Evolutionary conservation across 2,329 filamentous ascomycete genomes (phyloP), one percentile per base, ranked within the genome.

Genomic region (Epichloe gansuensis): DNA sequence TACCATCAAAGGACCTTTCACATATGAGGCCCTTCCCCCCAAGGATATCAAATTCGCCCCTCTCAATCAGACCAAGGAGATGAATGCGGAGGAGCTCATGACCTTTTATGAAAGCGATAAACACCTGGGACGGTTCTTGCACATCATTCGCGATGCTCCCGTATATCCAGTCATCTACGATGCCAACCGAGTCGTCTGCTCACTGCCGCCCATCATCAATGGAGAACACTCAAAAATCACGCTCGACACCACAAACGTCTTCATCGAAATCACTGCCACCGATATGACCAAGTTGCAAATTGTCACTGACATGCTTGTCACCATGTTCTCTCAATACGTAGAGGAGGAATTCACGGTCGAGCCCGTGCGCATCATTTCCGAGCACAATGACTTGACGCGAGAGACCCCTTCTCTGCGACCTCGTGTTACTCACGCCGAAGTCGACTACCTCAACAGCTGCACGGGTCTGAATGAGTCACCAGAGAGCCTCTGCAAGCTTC

Each of bases 161-260:
- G 85, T 95, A 43, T 98, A 98, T 68, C 93, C 93, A 23, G 89
- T 95, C 63, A 95, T 98, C 64, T 91, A 89, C 68, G 93, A 98
- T 67, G 80, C 88, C 50, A 87, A 95, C 65, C 78, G 82, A 43
- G 81, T 80, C 44, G 89, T 98, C 38, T 91, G 93, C 71, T 97
- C 91, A 7, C 77, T 98, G 62, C 93, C 93, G 1, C 93, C 93
- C 17, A 97, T 98, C 62, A 98, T 98, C 76, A 98, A 98, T 73
- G 82, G 90, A 62, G 81, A 98, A 64, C 90, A 93, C 71, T 96
- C 90, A 63, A 98, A 98, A 72, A 98, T 98, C 66, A 89, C 84
- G 7, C 73, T 94, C 44, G 74, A 94, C 66, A 97, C 90, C 53
- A 91, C 80, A 64, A 96, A 98, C 63, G 81, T 98, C 63, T 87